Conservation (phyloP, 2,329 filamentous ascomycete species). For the Ophiostoma sp. region DNA sequence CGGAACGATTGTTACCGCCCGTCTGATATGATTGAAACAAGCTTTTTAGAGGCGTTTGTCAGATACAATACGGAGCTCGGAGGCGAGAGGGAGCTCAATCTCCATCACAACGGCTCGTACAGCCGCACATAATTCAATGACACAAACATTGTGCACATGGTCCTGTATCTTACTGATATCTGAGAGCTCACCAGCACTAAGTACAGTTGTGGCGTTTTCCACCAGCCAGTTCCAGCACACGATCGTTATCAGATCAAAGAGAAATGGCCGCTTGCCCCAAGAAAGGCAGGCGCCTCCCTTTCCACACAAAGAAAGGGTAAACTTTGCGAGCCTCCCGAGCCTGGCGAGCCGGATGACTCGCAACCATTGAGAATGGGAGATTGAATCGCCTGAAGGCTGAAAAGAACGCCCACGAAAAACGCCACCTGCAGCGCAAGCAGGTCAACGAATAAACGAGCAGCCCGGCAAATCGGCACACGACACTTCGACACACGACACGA, state of each 20-base stretch:
- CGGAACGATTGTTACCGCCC: not conserved
- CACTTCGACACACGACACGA: not conserved
- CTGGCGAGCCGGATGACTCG: conserved; percentile 5
- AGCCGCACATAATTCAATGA: not conserved
- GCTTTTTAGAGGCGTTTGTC: not conserved
- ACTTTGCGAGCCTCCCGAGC: too few relatives aligned
- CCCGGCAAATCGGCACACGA: conserved; percentile 9
- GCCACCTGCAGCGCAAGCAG: not conserved
- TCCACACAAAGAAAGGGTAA: not conserved
- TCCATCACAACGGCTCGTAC: not conserved
- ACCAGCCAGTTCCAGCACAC: not conserved
- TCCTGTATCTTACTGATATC: not conserved
- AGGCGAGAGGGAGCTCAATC: not conserved
- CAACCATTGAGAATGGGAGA: not conserved
- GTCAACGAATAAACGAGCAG: not conserved
- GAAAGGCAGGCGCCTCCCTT: not conserved
- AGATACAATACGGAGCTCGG: not conserved
- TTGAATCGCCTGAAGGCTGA: not conserved
- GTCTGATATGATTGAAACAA: not conserved
- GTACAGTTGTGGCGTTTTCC: not conserved
- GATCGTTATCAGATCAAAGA: not conserved
- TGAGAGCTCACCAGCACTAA: not conserved
- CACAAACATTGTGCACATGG: too few relatives aligned
- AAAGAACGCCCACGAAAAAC: not conserved
- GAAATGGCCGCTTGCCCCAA: not conserved